phyloP scores from a whole-genome alignment of 768 basidiomycete genomes.

The Russula lepida region DNA sequence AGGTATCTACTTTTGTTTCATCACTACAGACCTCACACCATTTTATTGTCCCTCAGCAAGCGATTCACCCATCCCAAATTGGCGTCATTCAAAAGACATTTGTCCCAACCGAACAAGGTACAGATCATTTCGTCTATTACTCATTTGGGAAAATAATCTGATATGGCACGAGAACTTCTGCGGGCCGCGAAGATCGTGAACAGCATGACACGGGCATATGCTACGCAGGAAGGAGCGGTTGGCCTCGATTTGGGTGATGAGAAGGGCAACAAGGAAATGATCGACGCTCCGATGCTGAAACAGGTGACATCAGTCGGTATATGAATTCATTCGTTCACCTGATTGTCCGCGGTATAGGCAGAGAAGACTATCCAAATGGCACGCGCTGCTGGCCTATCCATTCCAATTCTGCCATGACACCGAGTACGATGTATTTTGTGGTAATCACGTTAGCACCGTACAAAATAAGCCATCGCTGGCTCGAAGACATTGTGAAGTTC shows the following conservation, averaged over 20 bases:
- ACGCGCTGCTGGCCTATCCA: constrained; percentile 13
- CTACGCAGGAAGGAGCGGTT: constrained; percentile 50
- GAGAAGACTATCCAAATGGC: constrained; percentile 16
- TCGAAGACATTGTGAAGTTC: not conserved
- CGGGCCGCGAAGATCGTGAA: constrained; percentile 68
- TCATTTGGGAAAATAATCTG: not conserved
- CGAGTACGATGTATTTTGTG: no score
- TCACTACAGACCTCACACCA: not conserved
- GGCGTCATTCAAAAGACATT: constrained; percentile 69
- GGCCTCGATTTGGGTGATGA: constrained; percentile 53
- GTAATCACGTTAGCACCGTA: no score
- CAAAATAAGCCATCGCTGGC: not conserved
- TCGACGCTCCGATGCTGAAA: constrained; percentile 87
- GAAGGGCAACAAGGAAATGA: constrained; percentile 59
- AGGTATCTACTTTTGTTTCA: constrained; percentile 42
- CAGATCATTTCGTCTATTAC: not conserved
- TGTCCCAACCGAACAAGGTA: constrained; percentile 65
- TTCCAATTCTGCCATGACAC: constrained; percentile 4
- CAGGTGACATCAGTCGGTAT: constrained; percentile 39
- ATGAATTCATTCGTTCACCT: not conserved
- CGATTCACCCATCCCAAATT: constrained; percentile 85
- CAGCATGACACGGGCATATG: constrained; percentile 53
- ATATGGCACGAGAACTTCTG: constrained; percentile 48
- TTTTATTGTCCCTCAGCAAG: constrained; percentile 56
- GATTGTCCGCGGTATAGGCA: not conserved